Base-by-base conservation (phyloP, 1,284 basidiomycete species). In the Ceratobasidium sp. region DNA sequence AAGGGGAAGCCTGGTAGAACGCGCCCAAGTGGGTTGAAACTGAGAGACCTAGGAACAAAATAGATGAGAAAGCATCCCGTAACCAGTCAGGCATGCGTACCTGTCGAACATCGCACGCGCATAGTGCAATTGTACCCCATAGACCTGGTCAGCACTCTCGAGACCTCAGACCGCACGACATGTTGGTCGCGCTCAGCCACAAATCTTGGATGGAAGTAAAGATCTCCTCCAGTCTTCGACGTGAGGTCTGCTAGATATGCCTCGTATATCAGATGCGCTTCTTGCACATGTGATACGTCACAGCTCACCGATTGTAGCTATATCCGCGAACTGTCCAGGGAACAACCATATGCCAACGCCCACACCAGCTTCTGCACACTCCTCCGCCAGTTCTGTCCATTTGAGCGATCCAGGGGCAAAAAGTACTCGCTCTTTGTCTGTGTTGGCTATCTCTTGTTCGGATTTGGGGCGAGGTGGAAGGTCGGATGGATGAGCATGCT, bases 141-240 rank as follows among this genome's bases (percentile, higher is more conserved):
- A 77, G 89, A 91, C 24, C 95, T 88, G 4, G 88, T 85, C 19
- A 97, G 80, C 0, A 96, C 83, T 31, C 94, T 87, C 71, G 86
- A 86, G 24, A 99, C 81, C 80, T 98, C 94, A 27, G 91, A 91
- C 31, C 87, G 83, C 14, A 99, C 81, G 17, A 90, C 86, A 24
- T 85, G 81, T 9, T 87, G 87, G 81, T 98, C 96, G 56, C 93
- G 88, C 1, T 84, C 83, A 0, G 90, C 87, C 74, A 93, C 89
- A 82, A 97, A 99, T 45, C 94, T 89, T 7, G 98, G 97, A 80
- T 98, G 94, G 85, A 94, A 98, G 84, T 92, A 97, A 0, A 97
- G 81, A 75, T 98, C 95, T 22, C 98, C 98, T n/a, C 98, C 98
- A 0, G 95, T 96, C 19, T 91, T 82, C 0, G 89, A 90, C 0